A percentile compares a stretch with the other conserved stretches of the same genome.
phyloP scores from a whole-genome alignment of 1,284 basidiomycete genomes.

The Spongispora temasekensis region DNA sequence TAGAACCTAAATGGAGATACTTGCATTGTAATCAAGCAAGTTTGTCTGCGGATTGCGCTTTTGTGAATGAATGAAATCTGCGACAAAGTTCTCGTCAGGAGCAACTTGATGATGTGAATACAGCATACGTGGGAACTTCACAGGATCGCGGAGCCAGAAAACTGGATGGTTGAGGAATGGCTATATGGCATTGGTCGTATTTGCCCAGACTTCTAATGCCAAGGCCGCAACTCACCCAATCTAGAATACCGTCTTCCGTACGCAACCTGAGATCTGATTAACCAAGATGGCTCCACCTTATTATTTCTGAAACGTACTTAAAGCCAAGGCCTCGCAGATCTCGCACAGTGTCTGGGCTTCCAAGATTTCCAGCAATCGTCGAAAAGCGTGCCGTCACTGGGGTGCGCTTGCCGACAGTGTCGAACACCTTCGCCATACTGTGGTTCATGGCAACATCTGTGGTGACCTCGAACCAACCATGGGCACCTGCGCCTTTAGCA shows the following conservation, averaged over 20 bases:
- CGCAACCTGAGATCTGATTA: slow-evolving; percentile 12
- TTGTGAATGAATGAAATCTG: slow-evolving; percentile 52
- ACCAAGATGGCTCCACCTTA: slow-evolving; percentile 2
- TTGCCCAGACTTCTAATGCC: too few species aligned
- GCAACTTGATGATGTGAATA: background rate
- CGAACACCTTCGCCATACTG: slow-evolving; percentile 28
- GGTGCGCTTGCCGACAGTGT: slow-evolving; percentile 24
- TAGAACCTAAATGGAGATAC: background rate
- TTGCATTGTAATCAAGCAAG: slow-evolving; percentile 13
- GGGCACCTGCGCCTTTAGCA: slow-evolving; percentile 52
- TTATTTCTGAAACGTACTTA: slow-evolving; percentile 16
- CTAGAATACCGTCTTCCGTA: slow-evolving; percentile 48
- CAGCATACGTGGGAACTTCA: slow-evolving; percentile 45
- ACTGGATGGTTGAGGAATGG: slow-evolving; percentile 44
- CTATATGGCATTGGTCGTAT: slow-evolving; percentile 12
- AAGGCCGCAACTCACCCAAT: slow-evolving; percentile 37
- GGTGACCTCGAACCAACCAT: slow-evolving; percentile 53
- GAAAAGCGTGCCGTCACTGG: slow-evolving; percentile 22
- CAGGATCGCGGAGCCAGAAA: slow-evolving; percentile 42
- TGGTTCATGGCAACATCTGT: slow-evolving; percentile 44
- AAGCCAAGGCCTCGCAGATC: slow-evolving; percentile 26
- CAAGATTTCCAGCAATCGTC: slow-evolving; percentile 41
- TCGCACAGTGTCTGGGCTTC: slow-evolving; percentile 48
- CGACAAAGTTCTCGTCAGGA: background rate
- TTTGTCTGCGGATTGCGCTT: slow-evolving; percentile 46